phyloP scores from a whole-genome alignment of 257 asterid genomes.

The Haberlea rhodopensis region DNA sequence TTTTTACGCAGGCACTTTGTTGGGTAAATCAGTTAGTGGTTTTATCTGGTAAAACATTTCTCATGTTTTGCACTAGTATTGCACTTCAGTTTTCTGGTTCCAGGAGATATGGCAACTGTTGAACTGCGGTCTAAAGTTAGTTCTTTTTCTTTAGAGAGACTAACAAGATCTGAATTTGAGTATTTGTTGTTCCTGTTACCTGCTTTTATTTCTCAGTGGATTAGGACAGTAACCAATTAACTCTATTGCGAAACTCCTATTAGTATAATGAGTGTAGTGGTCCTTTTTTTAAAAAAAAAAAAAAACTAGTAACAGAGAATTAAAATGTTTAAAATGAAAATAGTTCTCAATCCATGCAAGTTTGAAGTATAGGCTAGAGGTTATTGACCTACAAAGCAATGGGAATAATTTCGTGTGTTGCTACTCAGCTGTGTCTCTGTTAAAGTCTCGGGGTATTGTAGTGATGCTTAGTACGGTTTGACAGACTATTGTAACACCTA shows the following conservation, averaged over 20 bases:
- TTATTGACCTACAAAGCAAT: neutral
- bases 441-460: neutral
- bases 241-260: too few species aligned
- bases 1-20: neutral
- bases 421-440: constrained; percentile 6
- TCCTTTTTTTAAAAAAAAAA: too few species aligned
- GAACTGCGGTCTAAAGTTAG: constrained; percentile 5
- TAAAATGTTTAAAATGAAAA: neutral
- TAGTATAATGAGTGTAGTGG: too few species aligned
- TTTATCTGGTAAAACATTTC: neutral
- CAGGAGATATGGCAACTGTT: constrained; percentile 7
- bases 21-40: neutral
- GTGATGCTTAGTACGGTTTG: neutral
- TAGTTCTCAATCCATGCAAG: neutral
- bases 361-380: neutral
- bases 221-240: constrained; percentile 14
- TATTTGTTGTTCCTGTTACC: neutral
- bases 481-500: too few species aligned
- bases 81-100: constrained; percentile 15
- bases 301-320: neutral
- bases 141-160: constrained; percentile 3
- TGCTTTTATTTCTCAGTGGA: constrained; percentile 11
- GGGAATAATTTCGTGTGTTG: constrained; percentile 6
- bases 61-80: neutral
- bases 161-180: constrained; percentile 16